Evolutionary conservation across 345 rosid genomes (phyloP), one percentile per base, ranked within the genome.

Genomic region (Erysimum cheiranthoides): DNA sequence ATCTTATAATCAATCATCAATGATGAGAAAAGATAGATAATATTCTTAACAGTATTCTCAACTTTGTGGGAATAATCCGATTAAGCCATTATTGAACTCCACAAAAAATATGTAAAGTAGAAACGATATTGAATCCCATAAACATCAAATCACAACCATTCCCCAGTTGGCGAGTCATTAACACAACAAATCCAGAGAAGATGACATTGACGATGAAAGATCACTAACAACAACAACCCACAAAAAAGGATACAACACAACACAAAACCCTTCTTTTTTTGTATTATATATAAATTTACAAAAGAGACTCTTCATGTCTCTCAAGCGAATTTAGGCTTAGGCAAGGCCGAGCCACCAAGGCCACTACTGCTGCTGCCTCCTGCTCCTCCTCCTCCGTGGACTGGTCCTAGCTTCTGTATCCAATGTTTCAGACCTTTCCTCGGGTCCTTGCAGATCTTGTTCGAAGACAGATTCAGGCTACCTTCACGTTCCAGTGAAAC

Each of bases 361-460:
- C 68, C 84, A 64, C 76, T 49, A 68, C 77, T 58, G 68, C 80
- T 64, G 53, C 75, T 9, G 5, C 70, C 25, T 0, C 50, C 38
- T 4, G 32, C 54, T 13, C 52, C 52, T 36, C 42, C 68, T 68
- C 57, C 74, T 56, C 31, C 65, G n/a, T 81, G 60, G 27, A 25
- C 73, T 0, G 92, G 93, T 68, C 88, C 90, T 18, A 93, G 97
- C 87, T 89, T 96, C 66, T 91, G 93, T 65, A 96, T 93, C 97
- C 95, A 88, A 72, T 88, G 92, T 27, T 71, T 87, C 64, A 86
- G 81, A 53, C 97, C 88, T 79, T 90, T 93, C 85, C 86, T 93
- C 40, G 88, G 93, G 82, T 96, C 96, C 66, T 81, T 88, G 80
- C 83, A 85, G 45, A 74, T 81, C 27, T 75, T 79, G 76, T 63